Conservation (phyloP, 2,329 filamentous ascomycete genomes). For the Cryphonectria japonica region DNA sequence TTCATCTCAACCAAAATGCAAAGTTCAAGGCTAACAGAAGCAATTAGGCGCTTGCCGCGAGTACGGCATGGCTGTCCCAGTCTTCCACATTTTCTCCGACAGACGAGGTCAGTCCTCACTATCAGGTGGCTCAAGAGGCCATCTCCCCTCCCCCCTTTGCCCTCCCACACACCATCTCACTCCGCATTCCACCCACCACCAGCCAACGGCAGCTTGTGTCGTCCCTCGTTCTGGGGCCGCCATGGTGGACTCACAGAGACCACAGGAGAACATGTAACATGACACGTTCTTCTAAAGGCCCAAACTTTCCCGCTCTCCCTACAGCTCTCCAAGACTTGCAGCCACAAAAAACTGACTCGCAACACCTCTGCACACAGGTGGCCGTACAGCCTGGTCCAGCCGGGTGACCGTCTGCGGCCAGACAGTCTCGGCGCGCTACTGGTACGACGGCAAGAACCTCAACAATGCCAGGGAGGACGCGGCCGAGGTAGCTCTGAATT, state of each 20-base stretch:
- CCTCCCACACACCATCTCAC: constrained; percentile 28
- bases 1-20: background rate
- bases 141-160: background rate
- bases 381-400: constrained; percentile 89
- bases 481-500: constrained; percentile 76
- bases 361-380: constrained; percentile 56
- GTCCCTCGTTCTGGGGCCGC: background rate
- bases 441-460: constrained; percentile 88
- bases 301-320: background rate
- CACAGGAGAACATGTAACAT: background rate
- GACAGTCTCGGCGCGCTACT: constrained; percentile 74
- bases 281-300: background rate
- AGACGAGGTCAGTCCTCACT: constrained; percentile 37
- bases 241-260: constrained; percentile 1
- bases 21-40: background rate
- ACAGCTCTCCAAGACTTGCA: background rate
- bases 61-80: constrained; percentile 36
- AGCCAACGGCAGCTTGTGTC: background rate
- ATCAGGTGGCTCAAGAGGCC: constrained; percentile 5
- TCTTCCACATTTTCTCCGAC: constrained; percentile 41
- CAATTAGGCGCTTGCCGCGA: constrained; percentile 39
- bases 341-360: constrained; percentile 14
- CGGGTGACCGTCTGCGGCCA: constrained; percentile 72
- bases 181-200: constrained; percentile 29
- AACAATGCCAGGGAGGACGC: constrained; percentile 90